Percentiles rank a stretch among this genome's conserved stretches.
Evolutionary conservation across 2,329 filamentous ascomycete species (phyloP).

Genomic region (Claviceps sp.): DNA sequence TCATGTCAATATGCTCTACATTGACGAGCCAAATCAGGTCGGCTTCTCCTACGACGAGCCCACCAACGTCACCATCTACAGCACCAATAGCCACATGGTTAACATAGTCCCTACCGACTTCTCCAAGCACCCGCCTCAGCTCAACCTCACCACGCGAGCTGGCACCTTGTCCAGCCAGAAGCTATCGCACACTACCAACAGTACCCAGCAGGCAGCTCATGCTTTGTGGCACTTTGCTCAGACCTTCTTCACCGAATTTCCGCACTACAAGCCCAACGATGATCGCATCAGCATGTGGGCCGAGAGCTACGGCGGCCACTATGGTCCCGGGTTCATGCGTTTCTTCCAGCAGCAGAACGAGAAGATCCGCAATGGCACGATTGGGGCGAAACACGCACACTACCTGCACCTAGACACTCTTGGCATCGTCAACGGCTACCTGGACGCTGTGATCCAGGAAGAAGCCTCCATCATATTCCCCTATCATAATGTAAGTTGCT

Average conservation of each 20-base stretch:
- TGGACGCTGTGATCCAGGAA: conserved; percentile 49
- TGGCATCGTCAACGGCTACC: conserved; percentile 56
- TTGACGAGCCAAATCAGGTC: conserved; percentile 52
- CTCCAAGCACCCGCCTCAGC: conserved; percentile 21
- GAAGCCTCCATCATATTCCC: conserved; percentile 43
- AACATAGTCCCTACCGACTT: conserved; percentile 26
- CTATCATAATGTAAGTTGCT: conserved; percentile 39
- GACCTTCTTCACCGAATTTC: conserved; percentile 43
- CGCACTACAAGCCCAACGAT: conserved; percentile 39
- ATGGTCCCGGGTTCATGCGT: conserved; percentile 48
- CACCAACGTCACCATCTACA: conserved; percentile 46
- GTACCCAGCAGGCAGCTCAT: conserved; percentile 38
- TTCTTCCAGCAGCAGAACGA: conserved; percentile 49
- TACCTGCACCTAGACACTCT: conserved; percentile 42
- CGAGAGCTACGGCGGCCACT: conserved; percentile 58
- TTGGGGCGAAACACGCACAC: conserved; percentile 29
- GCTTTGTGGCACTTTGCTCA: conserved; percentile 56
- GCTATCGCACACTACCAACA: conserved; percentile 26
- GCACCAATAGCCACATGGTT: conserved; percentile 31
- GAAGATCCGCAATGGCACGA: conserved; percentile 20
- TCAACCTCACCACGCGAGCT: conserved; percentile 24
- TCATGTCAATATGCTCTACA: conserved; percentile 37
- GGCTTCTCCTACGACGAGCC: conserved; percentile 52
- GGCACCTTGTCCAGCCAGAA: conserved; percentile 21
- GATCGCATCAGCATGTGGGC: conserved; percentile 51